Conservation (phyloP, 352 stramenopile species). For the Pilasporangium apinafurcum region DNA sequence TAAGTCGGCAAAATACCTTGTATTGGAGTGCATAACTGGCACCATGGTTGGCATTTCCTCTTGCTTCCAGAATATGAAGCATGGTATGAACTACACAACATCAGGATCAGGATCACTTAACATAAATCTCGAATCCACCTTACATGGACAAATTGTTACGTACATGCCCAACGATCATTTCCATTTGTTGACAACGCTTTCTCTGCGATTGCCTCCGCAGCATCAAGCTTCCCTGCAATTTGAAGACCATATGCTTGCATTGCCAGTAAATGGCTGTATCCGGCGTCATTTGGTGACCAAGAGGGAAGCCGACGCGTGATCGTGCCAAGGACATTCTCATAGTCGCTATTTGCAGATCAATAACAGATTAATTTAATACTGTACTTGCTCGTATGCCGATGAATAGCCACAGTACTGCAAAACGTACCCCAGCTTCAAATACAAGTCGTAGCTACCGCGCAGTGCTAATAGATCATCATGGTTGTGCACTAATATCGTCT, state of each 20-base stretch:
- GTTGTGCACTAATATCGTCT: constrained; percentile 71
- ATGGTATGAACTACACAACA: constrained; percentile 60
- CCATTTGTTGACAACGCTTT: constrained; percentile 81
- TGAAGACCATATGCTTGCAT: constrained; percentile 86
- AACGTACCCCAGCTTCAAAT: constrained; percentile 64
- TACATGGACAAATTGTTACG: constrained; percentile 9
- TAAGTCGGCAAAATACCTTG: too few species aligned
- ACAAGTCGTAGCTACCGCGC: constrained; percentile 76
- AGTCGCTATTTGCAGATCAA: constrained; percentile 31
- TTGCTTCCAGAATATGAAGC: constrained; percentile 66
- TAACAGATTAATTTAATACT: not conserved
- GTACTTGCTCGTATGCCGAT: not conserved
- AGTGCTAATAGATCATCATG: constrained; percentile 64
- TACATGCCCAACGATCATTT: constrained; percentile 82
- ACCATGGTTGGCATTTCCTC: constrained; percentile 79
- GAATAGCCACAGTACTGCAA: too few species aligned
- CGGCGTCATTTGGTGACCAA: constrained; percentile 68
- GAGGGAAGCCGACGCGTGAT: constrained; percentile 64
- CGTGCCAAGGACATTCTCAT: constrained; percentile 69
- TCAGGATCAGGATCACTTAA: not conserved
- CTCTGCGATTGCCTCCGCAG: constrained; percentile 59
- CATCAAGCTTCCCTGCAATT: constrained; percentile 52
- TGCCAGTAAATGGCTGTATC: constrained; percentile 69
- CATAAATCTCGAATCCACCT: not conserved
- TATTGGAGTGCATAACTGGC: constrained; percentile 81